A percentile compares a stretch with the other conserved stretches of the same genome.
Conservation (phyloP, 73 alveolate species). For the Breviolum minutum region DNA sequence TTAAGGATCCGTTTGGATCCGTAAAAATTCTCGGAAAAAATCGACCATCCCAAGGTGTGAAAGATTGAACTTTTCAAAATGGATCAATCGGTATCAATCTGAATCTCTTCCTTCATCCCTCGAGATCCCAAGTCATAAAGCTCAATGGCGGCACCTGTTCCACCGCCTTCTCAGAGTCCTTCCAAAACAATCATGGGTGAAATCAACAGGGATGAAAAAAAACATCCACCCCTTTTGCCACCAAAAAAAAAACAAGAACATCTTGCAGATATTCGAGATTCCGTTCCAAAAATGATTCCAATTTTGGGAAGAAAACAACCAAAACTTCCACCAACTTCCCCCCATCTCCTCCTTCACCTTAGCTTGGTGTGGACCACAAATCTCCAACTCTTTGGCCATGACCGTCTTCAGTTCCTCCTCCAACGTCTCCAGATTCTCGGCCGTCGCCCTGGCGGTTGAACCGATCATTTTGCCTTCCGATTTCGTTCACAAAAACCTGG, state of each 20-base stretch:
- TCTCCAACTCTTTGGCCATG: constrained; percentile 63
- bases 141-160: constrained; percentile 49
- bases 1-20: no score
- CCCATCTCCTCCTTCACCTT: constrained; percentile 69
- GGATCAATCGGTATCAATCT: not conserved
- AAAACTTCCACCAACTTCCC: not conserved
- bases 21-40: no score
- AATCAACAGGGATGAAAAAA: no score
- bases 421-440: constrained; percentile 35
- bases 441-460: not conserved
- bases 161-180: constrained; percentile 67
- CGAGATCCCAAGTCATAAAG: not conserved
- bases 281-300: no score
- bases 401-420: constrained; percentile 58
- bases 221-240: not conserved
- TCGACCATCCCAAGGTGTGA: not conserved
- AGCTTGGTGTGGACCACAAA: constrained; percentile 26
- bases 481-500: not conserved
- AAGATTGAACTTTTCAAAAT: not conserved
- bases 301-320: no score
- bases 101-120: not conserved
- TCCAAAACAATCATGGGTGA: not conserved
- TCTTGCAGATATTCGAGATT: not conserved
- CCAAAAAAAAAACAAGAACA: not conserved
- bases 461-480: not conserved